These are phyloP conservation scores for Naegleria lovaniensis DNA, from an alignment of 208 protist genomes.

Conservation along the genomic window DNA sequence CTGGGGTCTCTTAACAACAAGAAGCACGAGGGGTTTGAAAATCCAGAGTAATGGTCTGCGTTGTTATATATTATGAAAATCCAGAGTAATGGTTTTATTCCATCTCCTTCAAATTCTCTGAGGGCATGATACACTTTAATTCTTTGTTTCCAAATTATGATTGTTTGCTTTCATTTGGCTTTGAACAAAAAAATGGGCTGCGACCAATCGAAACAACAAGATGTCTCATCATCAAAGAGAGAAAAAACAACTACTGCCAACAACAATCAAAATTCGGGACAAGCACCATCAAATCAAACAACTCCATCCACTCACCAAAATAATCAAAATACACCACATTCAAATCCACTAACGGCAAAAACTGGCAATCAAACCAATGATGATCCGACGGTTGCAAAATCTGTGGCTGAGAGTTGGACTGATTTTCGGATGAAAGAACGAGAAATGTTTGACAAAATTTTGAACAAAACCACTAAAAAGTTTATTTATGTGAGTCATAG, in stretches of 20 bases:
- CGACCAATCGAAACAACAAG: not conserved
- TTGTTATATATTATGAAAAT: no score
- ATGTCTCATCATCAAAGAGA: not conserved
- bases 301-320: not conserved
- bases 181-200: constrained; percentile 13
- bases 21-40: no score
- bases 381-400: not conserved
- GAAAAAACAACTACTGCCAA: not conserved
- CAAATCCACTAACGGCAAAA: not conserved
- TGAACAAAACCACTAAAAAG: not conserved
- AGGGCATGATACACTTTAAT: no score
- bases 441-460: constrained; percentile 26
- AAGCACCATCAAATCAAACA: not conserved
- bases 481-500: constrained; percentile 8
- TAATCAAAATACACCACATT: not conserved
- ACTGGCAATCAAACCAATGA: not conserved
- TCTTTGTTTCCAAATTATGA: no score
- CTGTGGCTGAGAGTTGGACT: not conserved
- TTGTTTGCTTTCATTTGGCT: no score
- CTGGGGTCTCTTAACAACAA: no score
- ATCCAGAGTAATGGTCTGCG: no score
- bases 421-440: constrained; percentile 17
- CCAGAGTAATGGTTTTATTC: no score
- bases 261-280: not conserved
- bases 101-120: no score